Evolutionary conservation across 176 grass and related monocot species (phyloP).

Genomic region (Cenchrus purpureus): DNA sequence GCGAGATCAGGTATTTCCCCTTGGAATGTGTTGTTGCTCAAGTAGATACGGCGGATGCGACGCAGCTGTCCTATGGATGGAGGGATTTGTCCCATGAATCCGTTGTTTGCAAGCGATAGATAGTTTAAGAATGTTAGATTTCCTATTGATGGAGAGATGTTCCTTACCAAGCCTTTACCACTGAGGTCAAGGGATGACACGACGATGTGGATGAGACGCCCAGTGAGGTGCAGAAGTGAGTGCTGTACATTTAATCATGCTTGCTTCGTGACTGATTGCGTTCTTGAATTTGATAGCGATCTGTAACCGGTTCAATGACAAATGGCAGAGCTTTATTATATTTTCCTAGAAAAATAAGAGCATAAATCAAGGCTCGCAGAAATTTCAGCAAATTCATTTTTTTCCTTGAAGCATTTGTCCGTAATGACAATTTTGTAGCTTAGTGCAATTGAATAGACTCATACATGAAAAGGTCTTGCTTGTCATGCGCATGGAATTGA

Average conservation of each 20-base stretch:
- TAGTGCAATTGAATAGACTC: background rate
- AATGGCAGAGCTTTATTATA: no score
- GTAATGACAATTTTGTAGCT: background rate
- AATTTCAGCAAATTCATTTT: no score
- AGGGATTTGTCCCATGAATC: constrained; percentile 40
- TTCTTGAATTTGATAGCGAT: no score
- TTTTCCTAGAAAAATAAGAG: no score
- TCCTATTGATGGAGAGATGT: constrained; percentile 41
- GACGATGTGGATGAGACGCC: no score
- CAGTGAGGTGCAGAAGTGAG: no score
- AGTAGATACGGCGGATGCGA: background rate
- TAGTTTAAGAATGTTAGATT: constrained; percentile 32
- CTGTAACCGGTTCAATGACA: no score
- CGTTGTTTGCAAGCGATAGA: background rate
- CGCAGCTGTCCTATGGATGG: constrained; percentile 28
- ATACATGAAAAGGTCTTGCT: background rate
- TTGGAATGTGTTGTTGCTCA: constrained; percentile 20
- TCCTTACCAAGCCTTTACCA: constrained; percentile 21
- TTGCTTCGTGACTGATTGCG: no score
- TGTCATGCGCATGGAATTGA: background rate
- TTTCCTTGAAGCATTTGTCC: background rate
- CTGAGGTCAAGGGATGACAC: no score
- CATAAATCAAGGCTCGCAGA: no score
- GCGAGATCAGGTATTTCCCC: constrained; percentile 16
- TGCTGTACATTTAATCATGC: no score